Evolutionary conservation across 148 eudicot species (phyloP), one percentile per base, ranked within the genome.

Genomic region (Diospyros lotus): DNA sequence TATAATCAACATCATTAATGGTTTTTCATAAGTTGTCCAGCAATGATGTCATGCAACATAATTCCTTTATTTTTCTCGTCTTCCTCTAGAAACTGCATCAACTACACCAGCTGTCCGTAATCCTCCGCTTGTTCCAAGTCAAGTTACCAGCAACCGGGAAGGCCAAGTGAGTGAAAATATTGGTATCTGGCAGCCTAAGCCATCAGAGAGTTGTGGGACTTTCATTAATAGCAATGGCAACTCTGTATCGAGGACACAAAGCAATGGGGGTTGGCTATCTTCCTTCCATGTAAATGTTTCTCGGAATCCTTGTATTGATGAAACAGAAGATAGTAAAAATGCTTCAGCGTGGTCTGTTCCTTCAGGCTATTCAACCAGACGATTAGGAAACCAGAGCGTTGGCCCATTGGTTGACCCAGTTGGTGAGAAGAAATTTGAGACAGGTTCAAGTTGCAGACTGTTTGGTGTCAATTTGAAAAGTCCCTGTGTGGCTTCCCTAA

Each of bases 391-490:
- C 67, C 83, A 81, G 60, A 69, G 60, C 58, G 65, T 39, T 70
- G 77, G 73, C 66, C 12, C 60, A 3, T 11, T 54, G 64, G 55
- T 76, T 18, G 53, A 82, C 1, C 72, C 41, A 46, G 58, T 9
- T 72, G 86, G 76, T 70, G 81, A 56, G 66, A 87, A 74, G 75
- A 84, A 84, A 76, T 11, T 73, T 1, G 87, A 84, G 71, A 59
- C 78, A 43, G 75, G 73, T 68, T 44, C 89, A 15, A 82, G 83
- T 51, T 91, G 85, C 69, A 84, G 94, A 45, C 72, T 95, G 81
- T 95, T 95, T 87, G 99, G 99, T 46, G 80, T 95, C 46, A 92
- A 93, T 80, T 69, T 95, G 64, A 87, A 78, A 82, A 79, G 77
- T 73, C 87, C 94, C 73, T 76, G 81, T 13, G 68, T 72, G 8